These are phyloP conservation scores for Citrus medica DNA, from an alignment of 345 rosid genomes.

Conservation along the genomic window DNA sequence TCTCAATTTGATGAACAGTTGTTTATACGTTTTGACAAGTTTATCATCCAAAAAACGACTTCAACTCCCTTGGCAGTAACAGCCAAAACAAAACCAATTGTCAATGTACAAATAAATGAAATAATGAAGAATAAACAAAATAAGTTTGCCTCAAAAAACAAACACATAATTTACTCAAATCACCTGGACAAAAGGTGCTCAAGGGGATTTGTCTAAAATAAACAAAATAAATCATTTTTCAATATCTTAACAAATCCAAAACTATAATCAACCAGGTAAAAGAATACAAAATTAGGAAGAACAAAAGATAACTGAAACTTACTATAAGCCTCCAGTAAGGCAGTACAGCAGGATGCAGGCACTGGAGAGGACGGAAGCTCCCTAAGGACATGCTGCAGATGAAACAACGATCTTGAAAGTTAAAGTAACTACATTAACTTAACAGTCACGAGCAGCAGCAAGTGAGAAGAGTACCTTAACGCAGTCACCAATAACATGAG, in stretches of 20 bases:
- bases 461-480: constrained; percentile 61
- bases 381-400: constrained; percentile 84
- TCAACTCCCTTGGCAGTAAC: neutral
- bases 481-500: constrained; percentile 98
- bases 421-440: constrained; percentile 13
- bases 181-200: neutral
- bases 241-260: neutral
- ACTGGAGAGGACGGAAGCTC: constrained; percentile 99
- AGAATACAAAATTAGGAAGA: constrained; percentile 1
- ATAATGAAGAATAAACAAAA: neutral
- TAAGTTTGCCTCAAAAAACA: neutral
- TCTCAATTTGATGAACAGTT: neutral
- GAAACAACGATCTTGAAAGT: constrained; percentile 24
- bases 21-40: neutral
- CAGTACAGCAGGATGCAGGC: constrained; percentile 96
- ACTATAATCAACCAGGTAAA: neutral
- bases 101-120: neutral
- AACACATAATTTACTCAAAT: neutral
- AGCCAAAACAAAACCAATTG: neutral
- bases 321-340: constrained; percentile 95
- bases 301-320: constrained; percentile 31
- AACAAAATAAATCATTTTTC: neutral
- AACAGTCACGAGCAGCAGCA: constrained; percentile 10
- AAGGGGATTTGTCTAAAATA: neutral
- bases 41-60: neutral